These are phyloP conservation scores for Incumbomyces delicatus DNA, from an alignment of 2,329 filamentous ascomycete genomes.

Conservation along the genomic window DNA sequence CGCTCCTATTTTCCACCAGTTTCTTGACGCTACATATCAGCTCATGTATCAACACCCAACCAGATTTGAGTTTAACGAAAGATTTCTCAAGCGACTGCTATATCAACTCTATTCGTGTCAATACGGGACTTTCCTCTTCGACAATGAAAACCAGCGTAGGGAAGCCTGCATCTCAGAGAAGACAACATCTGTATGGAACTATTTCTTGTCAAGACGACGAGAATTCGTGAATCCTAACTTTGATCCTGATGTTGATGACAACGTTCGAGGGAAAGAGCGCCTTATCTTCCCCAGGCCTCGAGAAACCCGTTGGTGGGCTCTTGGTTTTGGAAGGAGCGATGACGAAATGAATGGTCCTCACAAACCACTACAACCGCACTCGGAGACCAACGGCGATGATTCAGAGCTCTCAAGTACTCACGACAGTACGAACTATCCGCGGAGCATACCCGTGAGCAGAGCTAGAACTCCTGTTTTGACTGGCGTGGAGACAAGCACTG, in stretches of 20 bases:
- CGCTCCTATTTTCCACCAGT: slow-evolving; percentile 94
- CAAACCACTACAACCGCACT: not conserved
- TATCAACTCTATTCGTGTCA: slow-evolving; percentile 95
- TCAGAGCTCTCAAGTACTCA: slow-evolving; percentile 5
- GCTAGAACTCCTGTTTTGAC: slow-evolving; percentile 45
- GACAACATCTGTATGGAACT: slow-evolving; percentile 88
- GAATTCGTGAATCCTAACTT: slow-evolving; percentile 81
- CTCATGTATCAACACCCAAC: slow-evolving; percentile 74
- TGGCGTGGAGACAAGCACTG: slow-evolving; percentile 50
- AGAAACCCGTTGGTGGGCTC: slow-evolving; percentile 89
- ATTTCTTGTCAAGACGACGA: slow-evolving; percentile 70
- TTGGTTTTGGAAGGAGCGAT: slow-evolving; percentile 74
- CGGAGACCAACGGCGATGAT: slow-evolving; percentile 1
- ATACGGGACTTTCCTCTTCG: slow-evolving; percentile 93
- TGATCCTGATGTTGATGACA: slow-evolving; percentile 65
- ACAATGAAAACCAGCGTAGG: slow-evolving; percentile 79
- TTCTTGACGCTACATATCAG: slow-evolving; percentile 89
- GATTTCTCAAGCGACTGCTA: slow-evolving; percentile 76
- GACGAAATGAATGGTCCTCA: slow-evolving; percentile 69
- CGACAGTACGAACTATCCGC: slow-evolving; percentile 12
- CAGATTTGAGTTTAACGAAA: slow-evolving; percentile 92
- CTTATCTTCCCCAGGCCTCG: slow-evolving; percentile 69
- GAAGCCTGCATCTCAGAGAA: slow-evolving; percentile 59
- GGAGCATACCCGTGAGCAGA: slow-evolving; percentile 18
- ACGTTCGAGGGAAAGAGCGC: slow-evolving; percentile 66